Evolutionary conservation across 441 rosid genomes (phyloP), one percentile per base, ranked within the genome.

Genomic region (Kokia cookei): DNA sequence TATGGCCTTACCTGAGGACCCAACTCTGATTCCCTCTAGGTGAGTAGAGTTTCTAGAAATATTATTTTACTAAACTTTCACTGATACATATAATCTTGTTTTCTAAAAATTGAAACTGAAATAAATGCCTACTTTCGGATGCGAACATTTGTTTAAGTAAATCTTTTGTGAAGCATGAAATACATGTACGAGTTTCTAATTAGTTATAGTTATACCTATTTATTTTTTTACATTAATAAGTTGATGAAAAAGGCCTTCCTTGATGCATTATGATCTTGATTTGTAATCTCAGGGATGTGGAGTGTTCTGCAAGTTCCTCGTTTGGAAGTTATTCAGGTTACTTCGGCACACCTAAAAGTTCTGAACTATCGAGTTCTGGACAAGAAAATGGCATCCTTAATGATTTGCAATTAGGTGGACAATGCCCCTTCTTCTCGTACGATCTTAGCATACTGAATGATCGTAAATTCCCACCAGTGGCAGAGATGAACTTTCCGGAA

Each of bases 241-340:
- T 35, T 17, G 51, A 32, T 45, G 22, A 12, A 37, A 37, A 57
- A 65, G 22, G 15, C 65, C 29, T 19, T 54, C 32, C 50, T 6
- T 5, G 19, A 70, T 35, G 35, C 55, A 70, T 37, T 48, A 10
- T 60, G 66, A 58, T 13, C 57, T 10, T 53, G 61, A 54, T 37
- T 54, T 75, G 53, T 67, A 19, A 75, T 63, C 64, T 78, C 12
- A 92, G 96, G 88, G 97, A 93, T 79, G 82, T 86, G 17, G 94
- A 93, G 50, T 89, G 94, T 83, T 85, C 94, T 2, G 94, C 83
- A 75, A 93, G 91, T 76, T 87, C 96, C 50, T 91, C 97, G 37
- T 91, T 88, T 14, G 94, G 92, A 62, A 89, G 90, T 80, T 93
- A 88, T 79, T 88, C 96, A 13, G 86, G 93, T 71, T 91, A 89